phyloP scores from a whole-genome alignment of 257 asterid genomes.

The Solanum raphanifolium region DNA sequence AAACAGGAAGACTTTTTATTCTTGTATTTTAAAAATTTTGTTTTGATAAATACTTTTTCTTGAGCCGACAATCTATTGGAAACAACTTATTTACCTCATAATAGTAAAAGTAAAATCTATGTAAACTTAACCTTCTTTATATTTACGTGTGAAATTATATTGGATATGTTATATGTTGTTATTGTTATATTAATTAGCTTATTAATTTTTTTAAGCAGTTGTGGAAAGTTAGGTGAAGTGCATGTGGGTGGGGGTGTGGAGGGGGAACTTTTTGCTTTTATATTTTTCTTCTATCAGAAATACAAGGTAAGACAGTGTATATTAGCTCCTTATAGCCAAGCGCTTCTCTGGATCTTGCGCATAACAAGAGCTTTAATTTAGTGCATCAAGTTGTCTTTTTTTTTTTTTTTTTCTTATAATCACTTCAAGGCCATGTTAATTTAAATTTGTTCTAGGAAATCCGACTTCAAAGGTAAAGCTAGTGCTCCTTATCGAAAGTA shows the following conservation, averaged over 20 bases:
- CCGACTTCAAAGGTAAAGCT: neutral
- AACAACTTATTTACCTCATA: neutral
- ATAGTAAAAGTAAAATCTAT: neutral
- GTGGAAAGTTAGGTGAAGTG: neutral
- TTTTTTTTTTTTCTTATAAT: no score
- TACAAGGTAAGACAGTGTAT: no score
- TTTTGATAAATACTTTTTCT: neutral
- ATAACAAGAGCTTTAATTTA: no score
- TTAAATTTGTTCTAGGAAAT: neutral
- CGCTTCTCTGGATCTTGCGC: accelerated
- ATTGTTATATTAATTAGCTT: neutral
- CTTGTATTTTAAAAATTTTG: neutral
- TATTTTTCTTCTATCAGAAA: neutral
- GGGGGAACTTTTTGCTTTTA: neutral
- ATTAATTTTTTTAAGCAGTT: neutral
- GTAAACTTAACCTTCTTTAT: neutral
- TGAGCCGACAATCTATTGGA: accelerated
- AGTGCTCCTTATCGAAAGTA: neutral
- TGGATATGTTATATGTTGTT: neutral
- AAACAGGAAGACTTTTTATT: neutral
- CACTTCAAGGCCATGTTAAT: accelerated
- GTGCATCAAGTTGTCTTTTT: no score
- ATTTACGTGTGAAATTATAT: no score
- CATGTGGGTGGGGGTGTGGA: neutral
- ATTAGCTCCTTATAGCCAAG: no score